Evolutionary conservation across 2,329 filamentous ascomycete genomes (phyloP).

Genomic region (Aschersonia sp.): DNA sequence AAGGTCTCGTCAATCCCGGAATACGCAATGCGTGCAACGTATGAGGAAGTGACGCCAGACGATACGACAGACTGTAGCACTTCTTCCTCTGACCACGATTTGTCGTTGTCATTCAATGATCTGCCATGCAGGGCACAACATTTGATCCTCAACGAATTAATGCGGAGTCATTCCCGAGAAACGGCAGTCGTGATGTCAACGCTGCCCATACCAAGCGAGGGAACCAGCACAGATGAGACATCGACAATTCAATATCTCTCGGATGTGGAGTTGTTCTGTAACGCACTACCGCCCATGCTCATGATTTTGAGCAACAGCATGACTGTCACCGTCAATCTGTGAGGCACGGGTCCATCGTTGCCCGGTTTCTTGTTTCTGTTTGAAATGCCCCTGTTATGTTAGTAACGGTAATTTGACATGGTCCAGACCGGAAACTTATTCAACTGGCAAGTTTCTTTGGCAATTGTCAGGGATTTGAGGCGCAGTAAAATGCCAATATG

Average conservation of each 20-base stretch:
- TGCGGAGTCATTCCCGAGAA: constrained; percentile 50
- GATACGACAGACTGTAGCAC: constrained; percentile 20
- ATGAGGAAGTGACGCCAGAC: neutral
- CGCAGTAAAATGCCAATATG: too few relatives aligned
- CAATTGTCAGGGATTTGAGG: too few relatives aligned
- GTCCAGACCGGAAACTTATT: too few relatives aligned
- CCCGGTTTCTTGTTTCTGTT: too few relatives aligned
- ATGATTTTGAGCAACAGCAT: constrained; percentile 80
- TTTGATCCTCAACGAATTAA: constrained; percentile 74
- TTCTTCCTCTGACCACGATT: constrained; percentile 41
- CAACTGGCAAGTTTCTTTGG: too few relatives aligned
- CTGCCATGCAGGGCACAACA: constrained; percentile 74
- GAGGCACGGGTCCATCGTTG: too few relatives aligned
- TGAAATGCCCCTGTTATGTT: too few relatives aligned
- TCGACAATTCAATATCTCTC: constrained; percentile 62
- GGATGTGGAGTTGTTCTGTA: constrained; percentile 66
- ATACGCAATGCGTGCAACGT: constrained; percentile 12
- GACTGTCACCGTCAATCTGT: constrained; percentile 67
- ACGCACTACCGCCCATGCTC: constrained; percentile 60
- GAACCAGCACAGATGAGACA: constrained; percentile 55
- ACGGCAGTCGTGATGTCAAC: constrained; percentile 77
- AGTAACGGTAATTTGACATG: too few relatives aligned
- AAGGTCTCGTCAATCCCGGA: constrained; percentile 27
- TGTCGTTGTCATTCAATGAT: constrained; percentile 74
- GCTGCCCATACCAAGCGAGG: constrained; percentile 65